Percentiles rank a stretch among this genome's conserved stretches.
Conservation (phyloP, 306 rosid genomes). For the Castanopsis chinensis region DNA sequence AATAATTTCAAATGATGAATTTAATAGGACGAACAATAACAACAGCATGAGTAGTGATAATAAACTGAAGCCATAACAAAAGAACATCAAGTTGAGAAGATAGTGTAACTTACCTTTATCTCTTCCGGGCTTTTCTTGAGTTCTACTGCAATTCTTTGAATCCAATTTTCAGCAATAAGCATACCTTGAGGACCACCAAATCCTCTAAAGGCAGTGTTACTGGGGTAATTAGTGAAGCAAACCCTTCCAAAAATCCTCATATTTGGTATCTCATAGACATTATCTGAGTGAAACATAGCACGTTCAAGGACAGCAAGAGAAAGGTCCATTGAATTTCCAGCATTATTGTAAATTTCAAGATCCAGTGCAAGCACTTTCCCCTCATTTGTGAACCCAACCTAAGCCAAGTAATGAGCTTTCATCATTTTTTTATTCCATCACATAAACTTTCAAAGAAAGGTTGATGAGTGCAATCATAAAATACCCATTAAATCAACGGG, state of each 20-base stretch:
- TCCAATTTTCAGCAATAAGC: slow-evolving; percentile 94
- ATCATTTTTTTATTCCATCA: slow-evolving; percentile 17
- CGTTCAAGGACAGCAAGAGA: slow-evolving; percentile 91
- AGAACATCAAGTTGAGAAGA: not conserved
- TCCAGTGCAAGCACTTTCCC: slow-evolving; percentile 87
- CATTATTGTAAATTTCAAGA: slow-evolving; percentile 86
- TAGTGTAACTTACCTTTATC: slow-evolving; percentile 58
- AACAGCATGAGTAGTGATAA: slow-evolving; percentile 7
- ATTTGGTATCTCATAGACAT: slow-evolving; percentile 95
- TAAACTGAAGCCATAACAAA: slow-evolving; percentile 18
- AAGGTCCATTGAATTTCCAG: slow-evolving; percentile 84
- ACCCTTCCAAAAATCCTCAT: slow-evolving; percentile 74
- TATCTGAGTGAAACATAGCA: slow-evolving; percentile 93
- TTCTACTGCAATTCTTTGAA: slow-evolving; percentile 79
- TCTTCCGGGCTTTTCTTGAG: slow-evolving; percentile 81
- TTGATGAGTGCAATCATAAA: not conserved
- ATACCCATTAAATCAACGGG: too few species aligned
- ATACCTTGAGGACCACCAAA: slow-evolving; percentile 99
- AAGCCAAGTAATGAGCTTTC: slow-evolving; percentile 17
- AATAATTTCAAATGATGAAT: slow-evolving; percentile 25
- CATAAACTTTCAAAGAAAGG: slow-evolving; percentile 12
- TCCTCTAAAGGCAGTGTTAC: slow-evolving; percentile 96
- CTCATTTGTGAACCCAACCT: slow-evolving; percentile 95
- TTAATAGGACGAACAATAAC: slow-evolving; percentile 15
- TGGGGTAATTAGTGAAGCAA: slow-evolving; percentile 84